Evolutionary conservation across 495 filamentous ascomycete species (phyloP).

Genomic region (Penicilliopsis zonata): DNA sequence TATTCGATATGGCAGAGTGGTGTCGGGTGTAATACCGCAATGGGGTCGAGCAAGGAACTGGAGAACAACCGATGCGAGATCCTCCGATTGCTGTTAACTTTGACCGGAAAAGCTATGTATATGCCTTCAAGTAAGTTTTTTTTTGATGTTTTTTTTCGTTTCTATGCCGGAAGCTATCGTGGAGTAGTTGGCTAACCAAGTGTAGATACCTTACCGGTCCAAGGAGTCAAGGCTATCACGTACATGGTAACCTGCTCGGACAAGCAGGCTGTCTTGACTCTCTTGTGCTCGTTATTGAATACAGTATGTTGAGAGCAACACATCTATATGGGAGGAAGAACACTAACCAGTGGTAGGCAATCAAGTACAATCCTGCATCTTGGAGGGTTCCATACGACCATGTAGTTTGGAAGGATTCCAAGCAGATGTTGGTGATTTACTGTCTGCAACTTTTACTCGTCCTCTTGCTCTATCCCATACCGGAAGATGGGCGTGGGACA

Average conservation of each 20-base stretch:
- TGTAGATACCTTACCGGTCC: constrained; percentile 61
- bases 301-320: constrained; percentile 63
- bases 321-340: too few relatives aligned
- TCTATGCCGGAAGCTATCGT: background rate
- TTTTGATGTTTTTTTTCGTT: too few relatives aligned
- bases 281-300: constrained; percentile 87
- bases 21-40: constrained; percentile 83
- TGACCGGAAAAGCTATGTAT: constrained; percentile 88
- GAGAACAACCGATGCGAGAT: constrained; percentile 91
- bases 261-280: constrained; percentile 81
- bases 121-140: constrained; percentile 55
- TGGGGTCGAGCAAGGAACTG: constrained; percentile 77
- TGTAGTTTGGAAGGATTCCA: constrained; percentile 86
- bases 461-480: constrained; percentile 80
- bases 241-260: constrained; percentile 81
- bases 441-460: constrained; percentile 84
- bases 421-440: constrained; percentile 83
- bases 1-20: constrained; percentile 98
- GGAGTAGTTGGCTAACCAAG: too few relatives aligned
- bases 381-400: constrained; percentile 96
- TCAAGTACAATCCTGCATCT: constrained; percentile 92
- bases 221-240: constrained; percentile 76
- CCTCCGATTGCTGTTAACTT: constrained; percentile 70
- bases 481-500: constrained; percentile 50
- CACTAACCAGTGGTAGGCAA: constrained; percentile 42